Base-by-base conservation (phyloP, 306 rosid species). In the Dalbergia oliveri region DNA sequence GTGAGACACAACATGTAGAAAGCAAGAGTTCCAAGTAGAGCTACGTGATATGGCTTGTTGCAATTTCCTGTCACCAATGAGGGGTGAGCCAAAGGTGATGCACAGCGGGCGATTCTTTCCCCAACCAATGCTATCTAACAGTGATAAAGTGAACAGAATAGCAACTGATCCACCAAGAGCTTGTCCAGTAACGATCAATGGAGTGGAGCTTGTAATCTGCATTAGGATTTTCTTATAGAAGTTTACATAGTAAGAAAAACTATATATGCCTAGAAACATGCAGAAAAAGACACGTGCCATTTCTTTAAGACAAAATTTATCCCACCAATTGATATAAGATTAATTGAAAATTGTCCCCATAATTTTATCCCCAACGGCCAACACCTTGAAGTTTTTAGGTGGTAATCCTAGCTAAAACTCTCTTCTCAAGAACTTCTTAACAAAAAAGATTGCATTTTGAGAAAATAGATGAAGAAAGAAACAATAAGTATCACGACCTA, bases 11-110 rank as follows among this genome's bases (percentile, higher is more conserved):
- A 89, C 76, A 6, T 92, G 88, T 11, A 94, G 74, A 84, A 94
- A 94, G 84, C 90, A 90, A 59, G 98, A 90, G 41, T 74, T 86
- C 93, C 93, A 92, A 2, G 54, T 65, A 26, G 90, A 43, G 87
- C 78, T 82, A 13, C 84, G 69, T 15, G 83, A 82, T 50, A 92
- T 73, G 62, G 86, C 84, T 66, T 76, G 14, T 77, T 79, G 89
- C 10, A 92, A 69, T 0, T 9, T 3, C 10, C 18, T 60, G 54
- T 94, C 89, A 14, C 94, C 97, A 14, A 88, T 12, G 9, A 92
- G 88, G 8, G 97, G 94, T 3, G 94, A 88, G 41, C 93, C 97
- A 43, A 87, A 94, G 63, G 98, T 92, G 83, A 94, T 83, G 79
- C 97, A 94, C 11, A 89, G 76, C 16, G 91, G 93, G 49, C 66